These are phyloP conservation scores for Ploettnerulaceae sp. DNA, from an alignment of 2,329 filamentous ascomycete species.

Conservation along the genomic window DNA sequence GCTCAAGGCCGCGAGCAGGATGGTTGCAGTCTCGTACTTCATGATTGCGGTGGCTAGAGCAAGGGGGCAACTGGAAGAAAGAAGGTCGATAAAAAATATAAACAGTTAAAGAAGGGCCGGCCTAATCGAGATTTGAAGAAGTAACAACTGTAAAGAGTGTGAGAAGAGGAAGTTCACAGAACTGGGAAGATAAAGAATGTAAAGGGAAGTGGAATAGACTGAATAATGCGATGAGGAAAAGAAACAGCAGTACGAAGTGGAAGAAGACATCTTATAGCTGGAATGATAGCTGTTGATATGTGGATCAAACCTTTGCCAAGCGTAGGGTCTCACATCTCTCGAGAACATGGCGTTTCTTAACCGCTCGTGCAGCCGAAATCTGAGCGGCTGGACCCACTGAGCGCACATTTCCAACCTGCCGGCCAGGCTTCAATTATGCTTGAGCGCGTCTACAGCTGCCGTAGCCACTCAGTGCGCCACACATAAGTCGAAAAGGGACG, in stretches of 20 bases:
- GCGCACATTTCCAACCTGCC: background rate
- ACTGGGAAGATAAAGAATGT: slow-evolving; percentile 31
- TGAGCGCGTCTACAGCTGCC: slow-evolving; percentile 4
- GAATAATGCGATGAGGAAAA: slow-evolving; percentile 27
- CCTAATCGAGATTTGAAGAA: slow-evolving; percentile 25
- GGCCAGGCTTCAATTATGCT: background rate
- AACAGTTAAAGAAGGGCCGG: slow-evolving; percentile 29
- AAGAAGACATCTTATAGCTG: slow-evolving; percentile 23
- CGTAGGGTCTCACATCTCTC: slow-evolving; percentile 17
- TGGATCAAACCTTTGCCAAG: slow-evolving; percentile 21
- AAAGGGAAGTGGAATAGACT: slow-evolving; percentile 28
- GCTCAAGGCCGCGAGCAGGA: slow-evolving; percentile 31
- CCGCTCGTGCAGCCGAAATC: slow-evolving; percentile 12
- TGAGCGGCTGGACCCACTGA: slow-evolving; percentile 5
- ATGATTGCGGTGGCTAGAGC: slow-evolving; percentile 30
- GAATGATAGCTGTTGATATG: slow-evolving; percentile 15
- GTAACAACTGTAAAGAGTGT: slow-evolving; percentile 30
- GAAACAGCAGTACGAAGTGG: slow-evolving; percentile 15
- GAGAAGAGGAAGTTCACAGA: slow-evolving; percentile 33
- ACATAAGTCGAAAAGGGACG: slow-evolving; percentile 5
- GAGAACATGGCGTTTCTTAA: slow-evolving; percentile 23
- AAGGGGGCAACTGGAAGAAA: slow-evolving; percentile 7
- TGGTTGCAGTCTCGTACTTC: slow-evolving; percentile 33
- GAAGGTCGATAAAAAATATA: slow-evolving; percentile 13
- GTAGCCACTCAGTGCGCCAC: slow-evolving; percentile 7